Evolutionary conservation across 1,139 yeast genomes (phyloP), one percentile per base, ranked within the genome.

Genomic region (Nakaseomyces delphensis): DNA sequence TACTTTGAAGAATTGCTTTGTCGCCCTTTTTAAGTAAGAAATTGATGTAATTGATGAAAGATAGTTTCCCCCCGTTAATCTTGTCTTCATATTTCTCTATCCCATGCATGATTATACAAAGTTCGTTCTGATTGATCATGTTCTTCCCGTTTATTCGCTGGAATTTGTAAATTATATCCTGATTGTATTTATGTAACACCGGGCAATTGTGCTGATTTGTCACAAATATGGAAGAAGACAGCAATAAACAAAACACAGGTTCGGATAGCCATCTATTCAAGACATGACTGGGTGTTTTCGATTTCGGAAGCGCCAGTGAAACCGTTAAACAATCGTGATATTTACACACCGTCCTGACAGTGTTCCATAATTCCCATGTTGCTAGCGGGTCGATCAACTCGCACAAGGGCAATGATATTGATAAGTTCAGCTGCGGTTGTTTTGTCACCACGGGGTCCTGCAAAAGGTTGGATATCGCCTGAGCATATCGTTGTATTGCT

Each of bases 281-380:
- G 1, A 77, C 75, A 35, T 59, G 59, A 1, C 65, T 62, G 1
- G 80, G 77, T 0, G 76, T 70, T 31, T 66, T 64, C 4, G 60
- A 56, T 39, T 69, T 65, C 3, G 82, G 79, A 2, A 79, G 61
- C 10, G 78, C 82, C 25, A 79, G 58, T 0, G 83, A 77, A 3
- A 79, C 71, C 1, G 75, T 69, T 13, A 80, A 60, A 20, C 74
- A 69, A 2, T 62, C 51, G 36, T 77, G 68, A 50, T 77, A 76
- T 42, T 70, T 68, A 52, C 79, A 75, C 31, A 71, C 63, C 6
- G 69, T 65, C 20, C 84, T 63, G 9, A 79, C 70, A 0, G 81
- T 69, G 52, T 79, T 76, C 86, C 86, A 79, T 51, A 77, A 69
- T 44, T 77, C 83, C 86, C 86, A 79, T 2, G 81, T 75, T 3